Base-by-base conservation (phyloP, 208 protist species). In the Herpetomonas samuelpessoai region DNA sequence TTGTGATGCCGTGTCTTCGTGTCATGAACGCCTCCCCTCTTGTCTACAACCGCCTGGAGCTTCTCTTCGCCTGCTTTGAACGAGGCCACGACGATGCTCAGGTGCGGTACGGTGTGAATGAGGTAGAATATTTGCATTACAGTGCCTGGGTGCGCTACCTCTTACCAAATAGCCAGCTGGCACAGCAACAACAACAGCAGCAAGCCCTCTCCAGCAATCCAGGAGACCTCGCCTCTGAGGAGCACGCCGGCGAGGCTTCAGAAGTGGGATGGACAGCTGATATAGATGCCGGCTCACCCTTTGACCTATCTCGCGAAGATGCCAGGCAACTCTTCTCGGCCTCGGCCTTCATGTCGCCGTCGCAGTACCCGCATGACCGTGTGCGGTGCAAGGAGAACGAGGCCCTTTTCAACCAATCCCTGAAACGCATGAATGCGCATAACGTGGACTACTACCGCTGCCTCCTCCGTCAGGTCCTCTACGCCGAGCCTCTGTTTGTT, bases 1-100 rank as follows among this genome's bases (percentile, higher is more conserved):
- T 93, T 3, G 60, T 93, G 7, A 79, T 93, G 68, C 86, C 86
- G 16, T 88, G 81, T 48, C 58, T 91, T 49, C 78, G 83, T 29
- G 83, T 91, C 16, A 68, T 93, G 53, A 39, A 70, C n/a, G 79
- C 86, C 12, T 83, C 82, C 2, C 73, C 68, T 21, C 55, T 76
- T 22, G 44, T 91, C n/a, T 90, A 91, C 55, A 79, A 85, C 28
- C 41, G 48, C 30, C 46, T 93, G 41, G 63, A 88, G n/a, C 57
- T 53, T 22, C 16, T 90, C 38, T 49, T 70, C n/a, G 44, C 21
- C 21, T 18, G 59, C 9, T 71, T 65, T 16, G 55, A 26, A 24
- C 25, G 14, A 29, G 19, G 9, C 26, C 46, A 53, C 49, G 44
- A 19, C 14, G 56, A 41, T 14, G 35, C 35, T 14, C 9, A 6